Base-by-base conservation (phyloP, 352 stramenopile species). In the Globisporangium nunn region DNA sequence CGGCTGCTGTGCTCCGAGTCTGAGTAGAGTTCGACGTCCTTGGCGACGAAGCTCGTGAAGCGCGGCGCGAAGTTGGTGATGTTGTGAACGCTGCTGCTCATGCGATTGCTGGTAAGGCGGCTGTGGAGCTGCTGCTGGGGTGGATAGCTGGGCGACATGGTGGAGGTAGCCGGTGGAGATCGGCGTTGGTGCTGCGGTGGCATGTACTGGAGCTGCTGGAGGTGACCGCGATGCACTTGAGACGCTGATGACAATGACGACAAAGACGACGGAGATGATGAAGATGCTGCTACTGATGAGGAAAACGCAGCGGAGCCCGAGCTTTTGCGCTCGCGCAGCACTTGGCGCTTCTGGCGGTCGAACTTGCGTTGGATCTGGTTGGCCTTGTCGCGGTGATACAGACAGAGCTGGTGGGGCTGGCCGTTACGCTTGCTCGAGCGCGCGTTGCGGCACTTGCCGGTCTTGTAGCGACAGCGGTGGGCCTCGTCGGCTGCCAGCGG, bases 311-410 rank as follows among this genome's bases (percentile, higher is more conserved):
- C 17, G 10, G 33, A 29, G 14, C 11, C 4, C 49, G 43, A 53
- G 61, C 64, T 58, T 62, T 73, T 64, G 70, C 71, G 30, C 66
- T 62, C 66, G 55, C 82, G 81, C 33, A 78, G 73, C 14, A 82
- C 74, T 49, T 91, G 78, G 53, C 84, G 84, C 74, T 95, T 95
- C 66, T 95, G 82, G 50, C 85, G 81, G 61, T 95, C 82, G 57
- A 93, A 92, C 69, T 92, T 92, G 70, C 85, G 82, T 66, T 95
- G 85, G 65, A 91, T 95, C 70, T 88, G 78, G 72, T 95, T 95
- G 66, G 85, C 85, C 71, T 95, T 95, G 69, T 93, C 81, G 35
- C 85, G 82, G 63, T 95, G 85, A 70, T 88, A 91, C 50, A 90
- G 66, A 53, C 85, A 95, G n/a, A 95, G 68, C 63, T 93, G 83